A percentile compares a stretch with the other conserved stretches of the same genome.
Conservation (phyloP, 768 basidiomycete genomes). For the Mycena alexandri region DNA sequence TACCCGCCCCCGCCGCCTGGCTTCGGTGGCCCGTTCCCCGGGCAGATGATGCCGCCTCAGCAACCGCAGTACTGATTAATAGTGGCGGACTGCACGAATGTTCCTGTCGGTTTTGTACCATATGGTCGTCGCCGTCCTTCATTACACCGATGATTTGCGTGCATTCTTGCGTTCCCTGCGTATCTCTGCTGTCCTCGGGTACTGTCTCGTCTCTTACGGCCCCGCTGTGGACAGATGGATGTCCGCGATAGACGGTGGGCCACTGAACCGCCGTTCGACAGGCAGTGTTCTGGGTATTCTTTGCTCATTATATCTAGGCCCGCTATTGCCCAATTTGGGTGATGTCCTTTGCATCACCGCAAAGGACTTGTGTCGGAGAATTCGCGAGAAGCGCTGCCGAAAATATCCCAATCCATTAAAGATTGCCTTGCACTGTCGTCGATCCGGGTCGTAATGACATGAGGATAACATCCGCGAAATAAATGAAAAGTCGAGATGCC, state of each 20-base stretch:
- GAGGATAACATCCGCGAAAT: neutral
- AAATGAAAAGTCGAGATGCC: too few relatives aligned
- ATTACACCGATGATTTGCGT: constrained; percentile 25
- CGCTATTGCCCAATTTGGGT: neutral
- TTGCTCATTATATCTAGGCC: constrained; percentile 4
- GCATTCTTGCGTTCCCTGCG: neutral
- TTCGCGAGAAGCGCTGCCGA: constrained; percentile 5
- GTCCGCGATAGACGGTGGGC: neutral
- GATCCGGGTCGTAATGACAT: constrained; percentile 3
- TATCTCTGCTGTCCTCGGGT: neutral
- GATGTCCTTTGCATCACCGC: constrained; percentile 26
- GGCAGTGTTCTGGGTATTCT: constrained; percentile 1
- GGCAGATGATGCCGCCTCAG: constrained; percentile 56
- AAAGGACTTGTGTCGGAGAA: constrained; percentile 22
- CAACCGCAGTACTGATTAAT: constrained; percentile 52
- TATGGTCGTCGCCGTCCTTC: constrained; percentile 14
- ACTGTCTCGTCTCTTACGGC: neutral
- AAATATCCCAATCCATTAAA: neutral
- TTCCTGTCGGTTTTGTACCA: constrained; percentile 34
- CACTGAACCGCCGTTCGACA: constrained; percentile 3
- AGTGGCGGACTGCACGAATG: constrained; percentile 31
- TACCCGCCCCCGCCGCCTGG: constrained; percentile 72
- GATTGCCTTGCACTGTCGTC: neutral
- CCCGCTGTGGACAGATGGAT: constrained; percentile 1
- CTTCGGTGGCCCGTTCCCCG: constrained; percentile 65